Conservation (phyloP, 306 rosid species). For the Morella rubra region DNA sequence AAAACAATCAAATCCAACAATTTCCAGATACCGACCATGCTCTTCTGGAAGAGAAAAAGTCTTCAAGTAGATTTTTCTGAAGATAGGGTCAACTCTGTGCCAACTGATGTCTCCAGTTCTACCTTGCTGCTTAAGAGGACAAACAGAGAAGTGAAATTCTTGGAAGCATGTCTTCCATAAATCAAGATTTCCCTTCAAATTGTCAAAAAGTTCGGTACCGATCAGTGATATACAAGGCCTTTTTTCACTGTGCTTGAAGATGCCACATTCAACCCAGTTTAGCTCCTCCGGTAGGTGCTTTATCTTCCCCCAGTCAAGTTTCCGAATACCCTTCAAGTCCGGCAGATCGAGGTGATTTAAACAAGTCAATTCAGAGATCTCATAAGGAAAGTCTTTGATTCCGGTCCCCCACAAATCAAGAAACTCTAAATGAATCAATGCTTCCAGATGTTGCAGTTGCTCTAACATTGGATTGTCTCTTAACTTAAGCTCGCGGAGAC, state of each 20-base stretch:
- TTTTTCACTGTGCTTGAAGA: background rate
- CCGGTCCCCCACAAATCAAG: slow-evolving; percentile 30
- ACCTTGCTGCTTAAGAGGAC: slow-evolving; percentile 13
- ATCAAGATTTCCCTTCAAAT: slow-evolving; percentile 22
- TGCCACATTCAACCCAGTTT: slow-evolving; percentile 26
- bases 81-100: slow-evolving; percentile 3
- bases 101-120: slow-evolving; percentile 8
- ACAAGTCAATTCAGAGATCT: slow-evolving; percentile 8
- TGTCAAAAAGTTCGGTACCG: background rate
- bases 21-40: background rate
- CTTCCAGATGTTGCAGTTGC: slow-evolving; percentile 4
- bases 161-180: slow-evolving; percentile 7
- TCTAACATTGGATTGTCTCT: slow-evolving; percentile 18
- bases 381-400: slow-evolving; percentile 17
- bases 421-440: slow-evolving; percentile 19
- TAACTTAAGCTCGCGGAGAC: slow-evolving; percentile 28
- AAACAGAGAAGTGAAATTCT: slow-evolving; percentile 18
- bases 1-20: slow-evolving; percentile 1
- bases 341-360: slow-evolving; percentile 35
- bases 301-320: slow-evolving; percentile 20
- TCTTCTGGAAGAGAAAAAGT: background rate
- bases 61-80: background rate
- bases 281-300: slow-evolving; percentile 28
- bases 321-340: background rate
- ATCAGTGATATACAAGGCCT: slow-evolving; percentile 24